Evolutionary conservation across 495 filamentous ascomycete species (phyloP), one percentile per base, ranked within the genome.

Genomic region (Aspergillus coremiiformis): DNA sequence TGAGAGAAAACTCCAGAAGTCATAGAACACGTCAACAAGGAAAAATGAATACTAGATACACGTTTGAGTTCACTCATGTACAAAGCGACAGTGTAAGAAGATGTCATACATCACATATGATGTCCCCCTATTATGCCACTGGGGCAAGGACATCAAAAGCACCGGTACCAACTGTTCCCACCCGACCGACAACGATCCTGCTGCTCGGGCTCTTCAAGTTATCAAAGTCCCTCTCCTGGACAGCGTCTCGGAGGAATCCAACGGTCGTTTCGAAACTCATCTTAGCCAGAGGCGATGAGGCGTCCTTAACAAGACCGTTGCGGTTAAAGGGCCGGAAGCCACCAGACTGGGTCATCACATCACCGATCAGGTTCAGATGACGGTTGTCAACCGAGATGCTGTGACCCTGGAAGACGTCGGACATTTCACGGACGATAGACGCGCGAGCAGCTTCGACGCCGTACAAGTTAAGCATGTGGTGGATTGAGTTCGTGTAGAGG

Each of bases 261-360:
- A 95, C 80, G 19, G 93, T 97, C 5, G 93, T 97, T 77, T 99
- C 91, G 74, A 96, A 97, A 67, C 88, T 94, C 90, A 96, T 96
- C 78, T 96, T 96, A 69, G 91, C 85, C 55, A 97, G 90, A 1
- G 93, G 90, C 47, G 85, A 91, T 14, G 88, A 83, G 61, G 84
- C 86, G 52, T 85, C 80, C 64, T 83, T 86, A 43, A 77, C 68
- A 47, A 97, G 65, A 15, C 91, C 93, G 57, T 84, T 91, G 41
- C 93, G 85, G 69, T 87, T 95, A 73, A 97, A 99, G 2, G 92
- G 83, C 15, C 79, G 83, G 70, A 93, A 97, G 15, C 81, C 82
- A 55, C 93, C 93, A 54, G 82, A 83, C 22, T 90, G 73, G 15
- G 94, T 97, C 93, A 98, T 98, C 69, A 85, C 87, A 71, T 98